phyloP scores from a whole-genome alignment of 2,329 filamentous ascomycete genomes.

The Sphaerulina vaccinii region DNA sequence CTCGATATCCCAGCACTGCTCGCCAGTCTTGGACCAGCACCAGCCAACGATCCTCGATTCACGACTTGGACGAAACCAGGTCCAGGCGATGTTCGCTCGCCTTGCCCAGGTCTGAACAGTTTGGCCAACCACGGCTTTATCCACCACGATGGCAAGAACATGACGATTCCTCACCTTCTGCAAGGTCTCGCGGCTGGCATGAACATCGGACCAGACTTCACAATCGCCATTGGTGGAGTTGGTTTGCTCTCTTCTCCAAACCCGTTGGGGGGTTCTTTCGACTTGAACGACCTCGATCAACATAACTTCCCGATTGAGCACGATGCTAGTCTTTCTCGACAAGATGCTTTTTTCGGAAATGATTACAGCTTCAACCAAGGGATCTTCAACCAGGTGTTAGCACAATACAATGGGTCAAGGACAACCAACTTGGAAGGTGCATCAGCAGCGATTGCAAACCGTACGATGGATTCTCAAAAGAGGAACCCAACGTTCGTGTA shows the following conservation, averaged over 20 bases:
- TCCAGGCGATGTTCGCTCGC: constrained; percentile 30
- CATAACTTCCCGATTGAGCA: constrained; percentile 40
- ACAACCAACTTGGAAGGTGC: constrained; percentile 33
- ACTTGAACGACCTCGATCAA: constrained; percentile 30
- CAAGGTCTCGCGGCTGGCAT: constrained; percentile 31
- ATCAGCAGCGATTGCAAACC: constrained; percentile 34
- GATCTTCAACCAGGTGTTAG: constrained; percentile 34
- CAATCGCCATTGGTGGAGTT: constrained; percentile 30
- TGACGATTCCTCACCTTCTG: constrained; percentile 30
- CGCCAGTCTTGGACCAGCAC: constrained; percentile 26
- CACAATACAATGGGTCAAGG: constrained; percentile 28
- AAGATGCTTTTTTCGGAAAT: constrained; percentile 38
- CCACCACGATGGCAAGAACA: constrained; percentile 28
- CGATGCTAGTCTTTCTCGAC: constrained; percentile 38
- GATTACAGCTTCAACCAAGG: constrained; percentile 38
- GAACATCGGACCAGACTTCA: constrained; percentile 33
- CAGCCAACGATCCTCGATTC: constrained; percentile 29
- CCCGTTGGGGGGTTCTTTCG: constrained; percentile 25
- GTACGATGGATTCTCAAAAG: constrained; percentile 29
- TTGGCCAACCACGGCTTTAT: constrained; percentile 31
- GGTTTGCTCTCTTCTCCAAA: constrained; percentile 28
- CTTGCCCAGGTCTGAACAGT: constrained; percentile 32
- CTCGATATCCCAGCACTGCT: constrained; percentile 24
- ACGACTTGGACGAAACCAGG: constrained; percentile 30
- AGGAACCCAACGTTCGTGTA: constrained; percentile 38